Evolutionary conservation across 2,329 filamentous ascomycete species (phyloP), one percentile per base, ranked within the genome.

Genomic region (Beauveria varroae): DNA sequence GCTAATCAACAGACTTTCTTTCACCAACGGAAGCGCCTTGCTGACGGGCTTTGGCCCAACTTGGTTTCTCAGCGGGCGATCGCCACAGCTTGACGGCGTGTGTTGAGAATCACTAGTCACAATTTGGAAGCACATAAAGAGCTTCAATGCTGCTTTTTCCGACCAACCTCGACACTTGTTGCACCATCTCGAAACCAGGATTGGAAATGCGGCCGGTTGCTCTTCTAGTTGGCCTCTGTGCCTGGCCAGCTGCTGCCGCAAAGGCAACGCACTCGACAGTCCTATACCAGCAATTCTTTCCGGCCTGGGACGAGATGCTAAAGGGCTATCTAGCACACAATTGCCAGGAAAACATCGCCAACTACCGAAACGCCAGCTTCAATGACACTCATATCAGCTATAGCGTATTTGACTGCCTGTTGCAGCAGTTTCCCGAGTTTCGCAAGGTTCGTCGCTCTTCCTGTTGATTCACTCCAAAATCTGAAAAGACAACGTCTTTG

Each of bases 381-480:
- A 10, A 58, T 2, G 9, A 58, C 20, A 58, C 14, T 20, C 56
- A 50, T 18, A 18, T 58, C 24, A 51, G 56, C 56, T 51, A 58
- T 30, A 18, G 2, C 1, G 56, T 58, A 20, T 34, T 58, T 18
- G 22, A 26, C 56, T 58, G 56, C 46, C 28, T 58, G 18, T 16
- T 51, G 12, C 22, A 51, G 56, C 56, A 58, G 56, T 58, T 58
- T 22, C 46, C 56, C 30, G 56, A 58, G 46, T 51, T 30, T 30
- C 56, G 46, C 46, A 58, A 58, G 46, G 56, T 56, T 16, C 20
- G 52, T 18, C 30, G 30, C 30, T 2, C 30, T 34, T 5, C 12
- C 12, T 34, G 4, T 12, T 0, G 5, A 12, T 5, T 34, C 12
- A 34, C 30, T 14, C 26, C 14, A 37, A 10, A 30, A 12, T 26